Base-by-base conservation (phyloP, 306 rosid species). In the Amphicarpaea edgeworthii region DNA sequence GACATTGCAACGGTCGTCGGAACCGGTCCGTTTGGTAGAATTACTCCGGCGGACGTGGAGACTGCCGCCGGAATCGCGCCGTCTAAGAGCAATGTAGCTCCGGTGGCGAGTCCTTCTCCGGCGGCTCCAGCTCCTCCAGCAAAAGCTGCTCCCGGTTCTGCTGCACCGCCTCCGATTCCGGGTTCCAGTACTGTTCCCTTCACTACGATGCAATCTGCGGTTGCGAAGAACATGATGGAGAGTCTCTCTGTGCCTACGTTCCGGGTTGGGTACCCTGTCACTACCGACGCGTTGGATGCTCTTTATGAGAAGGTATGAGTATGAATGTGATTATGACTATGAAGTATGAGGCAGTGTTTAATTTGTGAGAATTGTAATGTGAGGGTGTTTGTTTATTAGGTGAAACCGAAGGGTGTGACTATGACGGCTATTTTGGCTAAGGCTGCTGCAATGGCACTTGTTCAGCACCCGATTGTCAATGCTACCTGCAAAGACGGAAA, bases 171-270 rank as follows among this genome's bases (percentile, higher is more conserved):
- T 55, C 91, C 88, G 12, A 76, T 88, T 84, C 93, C 96, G 0
- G 96, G 97, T 7, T 92, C 96, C 1, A 88, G 93, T 0, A 87
- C 83, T 34, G 93, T 90, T 74, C 86, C 96, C 1, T 90, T 92
- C 80, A 90, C 97, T 5, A 85, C 97, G 15, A 90, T 92, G 97
- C 97, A 92, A 81, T 85, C 89, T 1, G 93, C 93, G 2, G 96
- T 92, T 12, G 78, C 96, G 12, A 92, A 90, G 86, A 92, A 90
- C 77, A 92, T 92, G 97, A n/a, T 92, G 79, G 97, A 86, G 23
- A 92, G 96, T 76, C 96, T 92, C 37, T 82, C 86, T 9, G 91
- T 92, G 76, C 97, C 97, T 6, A 89, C 96, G 11, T 92, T 92
- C 88, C 88, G 93, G 16, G 96, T 92, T 19, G 96, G 97, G 21